Conservation (phyloP, 2,329 filamentous ascomycete genomes). For the Hypoxylon sp. region DNA sequence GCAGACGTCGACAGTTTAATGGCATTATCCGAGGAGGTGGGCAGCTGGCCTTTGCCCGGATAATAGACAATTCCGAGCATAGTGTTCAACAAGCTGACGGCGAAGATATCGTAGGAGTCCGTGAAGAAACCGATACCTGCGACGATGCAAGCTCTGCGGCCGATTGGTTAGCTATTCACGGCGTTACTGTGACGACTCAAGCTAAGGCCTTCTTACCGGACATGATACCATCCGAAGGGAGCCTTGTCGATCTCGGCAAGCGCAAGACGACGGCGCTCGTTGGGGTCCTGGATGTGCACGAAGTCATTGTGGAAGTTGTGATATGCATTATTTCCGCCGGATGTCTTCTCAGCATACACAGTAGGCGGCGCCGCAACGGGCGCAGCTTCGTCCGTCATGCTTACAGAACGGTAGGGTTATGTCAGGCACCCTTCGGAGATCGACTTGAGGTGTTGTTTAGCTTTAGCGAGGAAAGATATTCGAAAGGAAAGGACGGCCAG, state of each 20-base stretch:
- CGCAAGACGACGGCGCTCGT: slow-evolving; percentile 82
- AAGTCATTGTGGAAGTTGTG: slow-evolving; percentile 85
- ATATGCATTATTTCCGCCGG: slow-evolving; percentile 77
- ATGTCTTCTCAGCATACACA: slow-evolving; percentile 59
- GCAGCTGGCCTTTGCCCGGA: slow-evolving; percentile 69
- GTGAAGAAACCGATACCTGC: slow-evolving; percentile 92
- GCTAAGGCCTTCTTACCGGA: slow-evolving; percentile 56
- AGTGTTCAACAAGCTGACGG: slow-evolving; percentile 76
- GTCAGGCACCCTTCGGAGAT: slow-evolving; percentile 14
- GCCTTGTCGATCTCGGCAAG: slow-evolving; percentile 86
- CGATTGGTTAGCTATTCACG: slow-evolving; percentile 31
- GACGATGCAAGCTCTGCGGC: slow-evolving; percentile 74
- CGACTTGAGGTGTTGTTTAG: slow-evolving; percentile 11
- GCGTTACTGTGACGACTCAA: not conserved
- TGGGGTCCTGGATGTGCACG: slow-evolving; percentile 73
- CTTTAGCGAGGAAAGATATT: slow-evolving; percentile 3
- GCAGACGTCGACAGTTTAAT: slow-evolving; percentile 89
- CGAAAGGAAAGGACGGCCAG: slow-evolving; percentile 13
- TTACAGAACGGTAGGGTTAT: slow-evolving; percentile 10
- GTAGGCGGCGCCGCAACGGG: slow-evolving; percentile 17
- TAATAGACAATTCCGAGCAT: slow-evolving; percentile 87
- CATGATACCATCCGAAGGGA: slow-evolving; percentile 86
- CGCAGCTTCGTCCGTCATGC: slow-evolving; percentile 43
- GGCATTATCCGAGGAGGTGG: slow-evolving; percentile 77
- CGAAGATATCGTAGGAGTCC: slow-evolving; percentile 87